These are phyloP conservation scores for Waltergamsia citrina DNA, from an alignment of 2,329 filamentous ascomycete genomes.

Conservation along the genomic window DNA sequence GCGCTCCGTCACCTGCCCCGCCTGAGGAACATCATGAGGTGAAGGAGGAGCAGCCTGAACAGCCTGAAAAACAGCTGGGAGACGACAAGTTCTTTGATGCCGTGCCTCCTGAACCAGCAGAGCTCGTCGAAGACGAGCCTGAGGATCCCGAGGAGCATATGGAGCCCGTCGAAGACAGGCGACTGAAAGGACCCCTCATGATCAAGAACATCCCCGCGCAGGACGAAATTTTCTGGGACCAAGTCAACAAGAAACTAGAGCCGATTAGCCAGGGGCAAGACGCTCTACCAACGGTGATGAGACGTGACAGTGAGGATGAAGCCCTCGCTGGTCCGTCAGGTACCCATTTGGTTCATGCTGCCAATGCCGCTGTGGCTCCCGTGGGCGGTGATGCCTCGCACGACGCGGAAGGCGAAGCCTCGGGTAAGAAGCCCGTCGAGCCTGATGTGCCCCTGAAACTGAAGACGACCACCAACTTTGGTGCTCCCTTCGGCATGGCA, in stretches of 20 bases:
- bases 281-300: conserved; percentile 33
- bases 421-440: conserved; percentile 18
- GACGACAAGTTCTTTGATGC: neutral
- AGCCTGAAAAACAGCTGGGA: neutral
- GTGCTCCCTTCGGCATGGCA: conserved; percentile 30
- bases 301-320: conserved; percentile 19
- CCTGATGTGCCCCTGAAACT: conserved; percentile 36
- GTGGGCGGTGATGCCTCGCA: conserved; percentile 10
- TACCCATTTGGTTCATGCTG: neutral
- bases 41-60: neutral
- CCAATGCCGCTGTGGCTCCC: conserved; percentile 4
- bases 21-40: neutral
- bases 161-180: conserved; percentile 32
- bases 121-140: conserved; percentile 3
- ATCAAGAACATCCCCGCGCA: conserved; percentile 45
- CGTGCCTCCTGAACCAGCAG: neutral
- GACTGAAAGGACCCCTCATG: conserved; percentile 42
- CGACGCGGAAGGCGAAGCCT: conserved; percentile 9
- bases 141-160: conserved; percentile 15
- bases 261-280: conserved; percentile 36
- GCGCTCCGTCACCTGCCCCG: conserved; percentile 5
- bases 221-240: conserved; percentile 43
- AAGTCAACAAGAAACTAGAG: conserved; percentile 41
- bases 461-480: conserved; percentile 35
- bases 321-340: conserved; percentile 9